These are phyloP conservation scores for Neurospora sp. DNA, from an alignment of 495 filamentous ascomycete genomes.

Conservation along the genomic window DNA sequence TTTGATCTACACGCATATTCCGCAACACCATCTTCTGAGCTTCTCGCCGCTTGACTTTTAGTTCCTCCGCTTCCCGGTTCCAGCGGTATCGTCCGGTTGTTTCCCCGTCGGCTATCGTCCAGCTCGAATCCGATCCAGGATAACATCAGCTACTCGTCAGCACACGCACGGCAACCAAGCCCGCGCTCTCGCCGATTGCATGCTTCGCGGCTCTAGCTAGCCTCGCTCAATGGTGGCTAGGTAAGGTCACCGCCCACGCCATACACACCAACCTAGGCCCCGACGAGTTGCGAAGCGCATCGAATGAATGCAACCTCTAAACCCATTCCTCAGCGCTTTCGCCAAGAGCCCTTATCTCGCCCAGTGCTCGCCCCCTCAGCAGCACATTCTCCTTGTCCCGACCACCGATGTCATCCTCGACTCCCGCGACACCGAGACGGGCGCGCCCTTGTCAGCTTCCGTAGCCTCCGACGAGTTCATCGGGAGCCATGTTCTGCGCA, in stretches of 20 bases:
- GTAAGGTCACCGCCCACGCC: not conserved
- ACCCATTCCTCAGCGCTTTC: slow-evolving; percentile 96
- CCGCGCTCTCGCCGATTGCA: slow-evolving; percentile 2
- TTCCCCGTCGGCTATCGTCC: not conserved
- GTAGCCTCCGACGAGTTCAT: slow-evolving; percentile 88
- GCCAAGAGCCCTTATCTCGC: slow-evolving; percentile 87
- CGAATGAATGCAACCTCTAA: slow-evolving; percentile 93
- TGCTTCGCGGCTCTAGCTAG: slow-evolving; percentile 2
- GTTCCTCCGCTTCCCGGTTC: not conserved
- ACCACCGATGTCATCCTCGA: slow-evolving; percentile 83
- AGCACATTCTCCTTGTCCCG: slow-evolving; percentile 91
- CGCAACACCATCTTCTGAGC: not conserved
- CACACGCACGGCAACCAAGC: not conserved
- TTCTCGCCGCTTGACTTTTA: not conserved
- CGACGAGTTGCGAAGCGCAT: slow-evolving; percentile 17
- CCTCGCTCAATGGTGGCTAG: slow-evolving; percentile 18
- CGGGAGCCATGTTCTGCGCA: slow-evolving; percentile 89
- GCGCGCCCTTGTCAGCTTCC: slow-evolving; percentile 66
- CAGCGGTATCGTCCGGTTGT: not conserved
- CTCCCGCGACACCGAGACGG: slow-evolving; percentile 81
- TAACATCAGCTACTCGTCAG: not conserved
- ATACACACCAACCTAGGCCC: slow-evolving; percentile 9
- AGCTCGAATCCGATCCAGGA: not conserved
- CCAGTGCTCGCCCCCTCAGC: slow-evolving; percentile 87
- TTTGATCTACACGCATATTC: not conserved